These are phyloP conservation scores for Wickerhamiella parazyma DNA, from an alignment of 805 yeast genomes.

Conservation along the genomic window DNA sequence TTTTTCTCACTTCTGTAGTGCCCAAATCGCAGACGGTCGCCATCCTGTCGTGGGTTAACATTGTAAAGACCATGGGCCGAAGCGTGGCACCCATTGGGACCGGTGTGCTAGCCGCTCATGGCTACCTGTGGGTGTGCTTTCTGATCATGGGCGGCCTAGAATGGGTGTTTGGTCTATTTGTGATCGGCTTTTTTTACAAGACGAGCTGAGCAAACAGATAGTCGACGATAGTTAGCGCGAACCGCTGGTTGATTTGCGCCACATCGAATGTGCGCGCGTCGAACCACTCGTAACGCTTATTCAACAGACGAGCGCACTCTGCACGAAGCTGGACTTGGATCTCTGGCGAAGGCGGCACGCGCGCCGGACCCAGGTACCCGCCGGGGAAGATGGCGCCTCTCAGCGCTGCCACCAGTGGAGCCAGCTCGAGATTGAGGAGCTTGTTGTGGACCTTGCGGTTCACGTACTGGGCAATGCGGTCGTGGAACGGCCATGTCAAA, in stretches of 20 bases:
- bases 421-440: neutral
- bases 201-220: neutral
- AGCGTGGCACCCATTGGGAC: conserved; percentile 71
- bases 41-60: conserved; percentile 65
- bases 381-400: conserved; percentile 6
- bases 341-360: neutral
- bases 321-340: neutral
- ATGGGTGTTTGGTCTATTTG: conserved; percentile 18
- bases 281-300: neutral
- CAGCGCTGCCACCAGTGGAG: neutral
- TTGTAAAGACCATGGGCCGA: conserved; percentile 74
- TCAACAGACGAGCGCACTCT: neutral
- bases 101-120: conserved; percentile 49
- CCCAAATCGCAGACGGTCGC: conserved; percentile 56
- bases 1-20: conserved; percentile 56
- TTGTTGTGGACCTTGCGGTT: neutral
- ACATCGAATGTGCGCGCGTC: neutral
- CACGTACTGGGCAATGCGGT: neutral
- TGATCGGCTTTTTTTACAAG: conserved; percentile 5
- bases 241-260: neutral
- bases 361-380: conserved; percentile 5
- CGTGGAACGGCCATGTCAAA: neutral
- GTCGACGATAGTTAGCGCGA: conserved; percentile 1
- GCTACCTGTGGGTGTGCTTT: conserved; percentile 23
- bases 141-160: conserved; percentile 26